phyloP scores from a whole-genome alignment of 2,329 filamentous ascomycete species.

The Xylariaceae sp. region DNA sequence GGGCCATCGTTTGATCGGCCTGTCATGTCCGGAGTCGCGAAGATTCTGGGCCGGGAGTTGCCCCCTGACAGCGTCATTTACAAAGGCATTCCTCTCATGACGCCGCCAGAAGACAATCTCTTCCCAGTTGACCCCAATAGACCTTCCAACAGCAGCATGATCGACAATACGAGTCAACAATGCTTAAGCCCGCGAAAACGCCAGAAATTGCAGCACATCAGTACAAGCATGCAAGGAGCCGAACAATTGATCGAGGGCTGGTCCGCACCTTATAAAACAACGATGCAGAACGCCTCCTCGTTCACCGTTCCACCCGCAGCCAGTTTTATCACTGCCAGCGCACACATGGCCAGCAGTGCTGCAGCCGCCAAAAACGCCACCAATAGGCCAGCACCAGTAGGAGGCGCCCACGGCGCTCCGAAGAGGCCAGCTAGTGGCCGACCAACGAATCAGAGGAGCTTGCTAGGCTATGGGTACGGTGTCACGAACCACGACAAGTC shows the following conservation, averaged over 20 bases:
- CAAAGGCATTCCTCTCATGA: constrained; percentile 47
- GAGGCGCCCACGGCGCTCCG: constrained; percentile 11
- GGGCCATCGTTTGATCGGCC: constrained; percentile 65
- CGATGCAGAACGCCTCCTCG: constrained; percentile 53
- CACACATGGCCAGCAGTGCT: constrained; percentile 43
- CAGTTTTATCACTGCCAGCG: constrained; percentile 58
- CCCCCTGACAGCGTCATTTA: constrained; percentile 53
- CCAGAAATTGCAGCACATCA: constrained; percentile 30
- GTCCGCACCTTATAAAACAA: constrained; percentile 47
- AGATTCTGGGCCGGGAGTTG: constrained; percentile 60
- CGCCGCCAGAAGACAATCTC: constrained; percentile 58
- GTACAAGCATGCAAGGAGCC: constrained; percentile 36
- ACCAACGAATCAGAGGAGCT: constrained; percentile 28
- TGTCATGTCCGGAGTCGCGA: constrained; percentile 61
- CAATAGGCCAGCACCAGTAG: constrained; percentile 14
- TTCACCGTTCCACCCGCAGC: constrained; percentile 52
- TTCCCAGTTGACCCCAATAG: constrained; percentile 61
- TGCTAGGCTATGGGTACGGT: constrained; percentile 26
- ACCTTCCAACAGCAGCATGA: constrained; percentile 26
- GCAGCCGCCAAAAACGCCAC: constrained; percentile 31
- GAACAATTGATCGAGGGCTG: constrained; percentile 30
- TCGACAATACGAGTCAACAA: constrained; percentile 8
- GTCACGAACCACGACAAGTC: constrained; percentile 32
- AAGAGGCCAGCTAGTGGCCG: constrained; percentile 22
- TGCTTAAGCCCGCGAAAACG: constrained; percentile 25